Conservation (phyloP, 331 rosid genomes). For the Acacia pycnantha region DNA sequence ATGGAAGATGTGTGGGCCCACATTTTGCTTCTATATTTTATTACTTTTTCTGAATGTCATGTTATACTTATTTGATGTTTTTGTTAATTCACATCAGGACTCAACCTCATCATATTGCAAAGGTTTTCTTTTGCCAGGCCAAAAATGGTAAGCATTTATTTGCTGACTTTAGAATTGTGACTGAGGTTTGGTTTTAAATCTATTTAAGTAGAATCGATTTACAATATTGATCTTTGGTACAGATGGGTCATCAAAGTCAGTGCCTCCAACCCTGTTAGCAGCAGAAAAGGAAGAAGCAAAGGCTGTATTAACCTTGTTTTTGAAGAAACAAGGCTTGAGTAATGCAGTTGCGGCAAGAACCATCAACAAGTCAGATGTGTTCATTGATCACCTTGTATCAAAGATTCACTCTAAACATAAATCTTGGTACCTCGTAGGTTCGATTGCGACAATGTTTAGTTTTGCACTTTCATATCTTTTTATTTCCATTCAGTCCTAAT, state of each 20-base stretch:
- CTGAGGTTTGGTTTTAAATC: conserved; percentile 21
- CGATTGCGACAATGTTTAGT: conserved; percentile 44
- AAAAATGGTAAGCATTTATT: conserved; percentile 53
- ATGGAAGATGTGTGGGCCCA: conserved; percentile 3
- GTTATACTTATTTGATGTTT: conserved; percentile 1
- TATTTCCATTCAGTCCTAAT: conserved; percentile 12
- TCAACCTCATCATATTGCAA: conserved; percentile 48
- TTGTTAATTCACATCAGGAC: conserved; percentile 45
- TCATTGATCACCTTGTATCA: conserved; percentile 73
- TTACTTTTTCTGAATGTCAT: background rate
- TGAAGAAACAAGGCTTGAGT: conserved; percentile 83
- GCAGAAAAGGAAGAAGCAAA: conserved; percentile 97
- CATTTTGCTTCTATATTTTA: background rate
- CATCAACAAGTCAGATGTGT: conserved; percentile 71
- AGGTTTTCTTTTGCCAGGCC: conserved; percentile 53
- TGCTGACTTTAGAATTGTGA: conserved; percentile 13
- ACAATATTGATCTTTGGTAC: conserved; percentile 33
- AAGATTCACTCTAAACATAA: conserved; percentile 82
- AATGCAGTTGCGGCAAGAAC: conserved; percentile 71
- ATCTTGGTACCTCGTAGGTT: conserved; percentile 94
- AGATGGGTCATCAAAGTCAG: conserved; percentile 49
- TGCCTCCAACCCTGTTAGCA: conserved; percentile 64
- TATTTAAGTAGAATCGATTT: background rate
- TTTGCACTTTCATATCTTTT: conserved; percentile 4
- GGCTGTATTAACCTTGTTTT: conserved; percentile 76